These are phyloP conservation scores for Coemansia sp. DNA, from an alignment of 192 early-diverging fungal genomes.

Conservation along the genomic window DNA sequence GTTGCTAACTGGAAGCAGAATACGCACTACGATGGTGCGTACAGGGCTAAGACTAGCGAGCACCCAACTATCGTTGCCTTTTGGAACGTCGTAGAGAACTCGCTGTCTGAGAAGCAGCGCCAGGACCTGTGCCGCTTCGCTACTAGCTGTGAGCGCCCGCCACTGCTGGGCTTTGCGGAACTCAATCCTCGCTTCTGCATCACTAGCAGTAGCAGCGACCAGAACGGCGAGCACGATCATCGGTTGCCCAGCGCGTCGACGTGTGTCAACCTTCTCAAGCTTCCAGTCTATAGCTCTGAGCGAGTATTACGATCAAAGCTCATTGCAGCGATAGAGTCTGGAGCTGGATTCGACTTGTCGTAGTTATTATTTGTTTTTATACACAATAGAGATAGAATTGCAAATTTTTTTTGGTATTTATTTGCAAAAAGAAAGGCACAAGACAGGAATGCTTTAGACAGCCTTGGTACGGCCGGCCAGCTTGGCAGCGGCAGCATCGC, in stretches of 20 bases:
- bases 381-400: neutral
- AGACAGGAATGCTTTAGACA: neutral
- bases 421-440: neutral
- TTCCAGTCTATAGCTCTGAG: conserved; percentile 74
- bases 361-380: neutral
- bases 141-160: conserved; percentile 89
- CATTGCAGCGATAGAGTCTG: conserved; percentile 80
- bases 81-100: conserved; percentile 63
- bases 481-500: conserved; percentile 60
- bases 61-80: conserved; percentile 82
- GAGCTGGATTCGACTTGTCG: conserved; percentile 85
- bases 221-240: conserved; percentile 57
- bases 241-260: conserved; percentile 82
- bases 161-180: conserved; percentile 84
- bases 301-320: conserved; percentile 70
- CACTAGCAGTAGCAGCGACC: conserved; percentile 25
- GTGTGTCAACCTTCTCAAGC: conserved; percentile 90
- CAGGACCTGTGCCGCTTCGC: conserved; percentile 81
- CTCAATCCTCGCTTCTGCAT: conserved; percentile 50
- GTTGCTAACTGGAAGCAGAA: conserved; percentile 74
- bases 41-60: conserved; percentile 33
- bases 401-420: conserved; percentile 2
- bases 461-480: conserved; percentile 7
- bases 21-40: conserved; percentile 77
- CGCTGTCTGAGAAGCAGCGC: conserved; percentile 56